Base-by-base conservation (phyloP, 1,284 basidiomycete species). In the Sanghuangporus sanghuang region DNA sequence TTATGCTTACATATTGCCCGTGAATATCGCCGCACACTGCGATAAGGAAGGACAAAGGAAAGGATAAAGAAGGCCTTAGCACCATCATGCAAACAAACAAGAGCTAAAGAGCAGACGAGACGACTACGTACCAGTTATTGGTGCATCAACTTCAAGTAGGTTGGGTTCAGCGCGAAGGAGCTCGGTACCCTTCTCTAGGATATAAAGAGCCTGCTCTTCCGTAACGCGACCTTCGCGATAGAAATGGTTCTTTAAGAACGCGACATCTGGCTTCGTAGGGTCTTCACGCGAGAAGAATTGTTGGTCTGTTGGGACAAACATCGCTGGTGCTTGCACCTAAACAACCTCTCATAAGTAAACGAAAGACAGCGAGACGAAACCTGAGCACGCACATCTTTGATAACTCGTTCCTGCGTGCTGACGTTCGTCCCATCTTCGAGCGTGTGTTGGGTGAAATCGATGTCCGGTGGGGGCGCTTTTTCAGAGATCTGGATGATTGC, bases 241-340 rank as follows among this genome's bases (percentile, higher is more conserved):
- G 73, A 99, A 98, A 78, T 99, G 96, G 72, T 98, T 98, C 82
- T 99, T 99, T 67, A 99, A 82, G 77, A 96, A 99, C 39, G 93
- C 95, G 71, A 98, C 84, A 76, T 98, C 93, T n/a, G 94, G 95
- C 74, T 95, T 96, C 42, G 87, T 82, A 56, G 85, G 85, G 77
- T 95, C 92, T 68, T 86, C 85, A 67, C 86, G 85, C 64, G 89
- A 89, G 78, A 89, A 96, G 83, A 98, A 98, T 75, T 99, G 94
- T 67, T 92, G 93, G 71, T 93, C 88, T 2, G 95, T 95, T 0
- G 96, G 96, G 63, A 90, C 84, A 68, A 82, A 84, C 89, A 97
- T 96, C 60, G 96, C 96, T 23, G 95, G 95, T 23, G 94, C 93
- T 87, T 96, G 95, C 6, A 96, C 93, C 90, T 96, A 49, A 23